These are phyloP conservation scores for Caloboletus inedulis DNA, from an alignment of 1,284 basidiomycete genomes.

Conservation along the genomic window DNA sequence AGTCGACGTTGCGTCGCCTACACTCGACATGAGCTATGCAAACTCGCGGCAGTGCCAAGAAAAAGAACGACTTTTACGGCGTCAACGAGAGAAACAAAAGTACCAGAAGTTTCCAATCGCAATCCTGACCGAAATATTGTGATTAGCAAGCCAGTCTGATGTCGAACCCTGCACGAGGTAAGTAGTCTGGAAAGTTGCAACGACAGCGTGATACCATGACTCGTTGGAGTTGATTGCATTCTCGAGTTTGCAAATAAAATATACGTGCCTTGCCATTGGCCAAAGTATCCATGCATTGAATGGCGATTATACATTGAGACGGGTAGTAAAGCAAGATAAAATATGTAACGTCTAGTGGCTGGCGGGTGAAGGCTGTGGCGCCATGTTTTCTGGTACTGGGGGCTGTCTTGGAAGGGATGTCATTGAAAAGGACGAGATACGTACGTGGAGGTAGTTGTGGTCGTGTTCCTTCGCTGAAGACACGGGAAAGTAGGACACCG, in stretches of 20 bases:
- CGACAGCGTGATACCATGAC: not conserved
- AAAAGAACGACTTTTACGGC: not conserved
- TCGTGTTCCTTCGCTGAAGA: conserved; percentile 80
- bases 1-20: conserved; percentile 13
- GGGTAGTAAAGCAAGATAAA: conserved; percentile 32
- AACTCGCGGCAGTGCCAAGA: not conserved
- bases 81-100: not conserved
- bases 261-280: conserved; percentile 27
- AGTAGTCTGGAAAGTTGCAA: not conserved
- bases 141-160: conserved; percentile 6
- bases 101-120: conserved; percentile 9
- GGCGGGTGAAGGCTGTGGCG: conserved; percentile 25
- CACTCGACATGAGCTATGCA: conserved; percentile 13
- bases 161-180: conserved; percentile 4
- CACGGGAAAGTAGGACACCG: conserved; percentile 80
- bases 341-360: conserved; percentile 32
- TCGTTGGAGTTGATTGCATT: not conserved
- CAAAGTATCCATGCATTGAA: conserved; percentile 34
- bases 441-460: conserved; percentile 53
- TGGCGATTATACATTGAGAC: conserved; percentile 39
- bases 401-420: not conserved
- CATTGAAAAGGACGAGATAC: conserved; percentile 4
- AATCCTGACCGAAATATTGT: conserved; percentile 8
- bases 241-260: not conserved
- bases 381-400: conserved; percentile 33